Evolutionary conservation across 176 grass and related monocot species (phyloP).

Genomic region (Triticum urartu): DNA sequence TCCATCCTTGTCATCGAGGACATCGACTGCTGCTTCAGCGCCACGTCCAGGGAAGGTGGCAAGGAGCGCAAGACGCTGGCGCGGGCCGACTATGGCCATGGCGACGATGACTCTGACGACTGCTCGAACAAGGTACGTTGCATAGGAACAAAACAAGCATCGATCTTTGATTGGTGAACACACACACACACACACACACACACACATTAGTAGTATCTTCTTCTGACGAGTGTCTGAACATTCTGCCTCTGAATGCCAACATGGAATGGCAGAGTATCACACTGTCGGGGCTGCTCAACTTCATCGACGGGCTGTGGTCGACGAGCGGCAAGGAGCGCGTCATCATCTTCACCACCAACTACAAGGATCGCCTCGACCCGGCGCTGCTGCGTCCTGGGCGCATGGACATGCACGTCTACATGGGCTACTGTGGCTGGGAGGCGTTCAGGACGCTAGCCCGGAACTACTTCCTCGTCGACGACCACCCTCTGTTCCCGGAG

Average conservation of each 20-base stretch:
- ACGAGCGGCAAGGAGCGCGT: constrained; percentile 63
- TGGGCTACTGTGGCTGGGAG: constrained; percentile 45
- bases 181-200: too few relatives aligned
- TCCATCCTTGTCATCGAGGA: constrained; percentile 32
- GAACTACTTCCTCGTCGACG: constrained; percentile 36
- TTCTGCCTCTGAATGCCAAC: neutral
- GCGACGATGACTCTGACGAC: too few relatives aligned
- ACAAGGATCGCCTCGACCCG: constrained; percentile 71
- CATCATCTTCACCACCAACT: constrained; percentile 87
- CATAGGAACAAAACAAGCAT: too few relatives aligned
- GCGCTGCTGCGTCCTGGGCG: constrained; percentile 67
- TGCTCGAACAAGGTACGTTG: neutral
- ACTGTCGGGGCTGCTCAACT: constrained; percentile 9
- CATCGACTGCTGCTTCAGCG: constrained; percentile 22
- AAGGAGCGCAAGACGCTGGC: neutral
- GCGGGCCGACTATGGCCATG: too few relatives aligned
- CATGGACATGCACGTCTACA: constrained; percentile 78
- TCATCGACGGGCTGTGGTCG: too few relatives aligned
- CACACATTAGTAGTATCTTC: too few relatives aligned
- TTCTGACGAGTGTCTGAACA: neutral
- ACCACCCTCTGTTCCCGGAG: constrained; percentile 24
- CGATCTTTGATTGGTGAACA: too few relatives aligned
- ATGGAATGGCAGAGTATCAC: constrained; percentile 6
- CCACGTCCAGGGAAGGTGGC: neutral
- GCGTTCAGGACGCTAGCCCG: constrained; percentile 39